These are phyloP conservation scores for Aspergillus homomorphus DNA, from an alignment of 495 filamentous ascomycete species.

Conservation along the genomic window DNA sequence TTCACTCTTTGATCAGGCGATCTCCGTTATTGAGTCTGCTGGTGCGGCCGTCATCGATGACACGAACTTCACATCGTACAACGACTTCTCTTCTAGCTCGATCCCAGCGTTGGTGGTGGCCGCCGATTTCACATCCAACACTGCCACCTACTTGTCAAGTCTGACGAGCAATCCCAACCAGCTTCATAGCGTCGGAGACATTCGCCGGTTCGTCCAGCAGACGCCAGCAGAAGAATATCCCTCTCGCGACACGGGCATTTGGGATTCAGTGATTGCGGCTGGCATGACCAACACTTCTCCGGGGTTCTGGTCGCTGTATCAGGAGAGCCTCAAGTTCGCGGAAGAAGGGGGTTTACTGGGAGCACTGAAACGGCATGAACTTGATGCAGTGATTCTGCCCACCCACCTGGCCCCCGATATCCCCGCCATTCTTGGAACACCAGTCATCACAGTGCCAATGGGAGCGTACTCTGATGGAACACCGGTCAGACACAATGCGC, in stretches of 20 bases:
- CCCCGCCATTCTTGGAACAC: slow-evolving; percentile 48
- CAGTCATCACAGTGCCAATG: slow-evolving; percentile 52
- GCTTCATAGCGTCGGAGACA: slow-evolving; percentile 37
- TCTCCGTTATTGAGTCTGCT: slow-evolving; percentile 40
- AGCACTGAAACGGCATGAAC: slow-evolving; percentile 41
- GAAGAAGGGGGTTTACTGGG: slow-evolving; percentile 50
- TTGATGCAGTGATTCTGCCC: slow-evolving; percentile 52
- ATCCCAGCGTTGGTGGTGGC: slow-evolving; percentile 29
- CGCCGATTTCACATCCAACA: slow-evolving; percentile 44
- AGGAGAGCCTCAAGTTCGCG: slow-evolving; percentile 42
- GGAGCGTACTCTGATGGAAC: slow-evolving; percentile 48
- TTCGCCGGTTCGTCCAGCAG: slow-evolving; percentile 43
- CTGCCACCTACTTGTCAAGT: slow-evolving; percentile 44
- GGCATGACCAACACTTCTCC: slow-evolving; percentile 40
- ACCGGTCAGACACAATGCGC: slow-evolving; percentile 33
- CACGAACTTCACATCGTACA: slow-evolving; percentile 51
- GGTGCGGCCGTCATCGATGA: slow-evolving; percentile 52
- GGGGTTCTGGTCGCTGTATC: slow-evolving; percentile 42
- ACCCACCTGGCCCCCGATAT: slow-evolving; percentile 40
- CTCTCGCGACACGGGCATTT: slow-evolving; percentile 44
- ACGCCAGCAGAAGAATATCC: slow-evolving; percentile 49
- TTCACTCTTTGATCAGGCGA: slow-evolving; percentile 43
- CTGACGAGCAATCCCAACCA: slow-evolving; percentile 47
- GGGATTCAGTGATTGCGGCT: slow-evolving; percentile 40
- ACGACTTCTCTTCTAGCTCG: slow-evolving; percentile 33